These are phyloP conservation scores for Phytopythium cucurbitacearum DNA, from an alignment of 352 stramenopile genomes.

Conservation along the genomic window DNA sequence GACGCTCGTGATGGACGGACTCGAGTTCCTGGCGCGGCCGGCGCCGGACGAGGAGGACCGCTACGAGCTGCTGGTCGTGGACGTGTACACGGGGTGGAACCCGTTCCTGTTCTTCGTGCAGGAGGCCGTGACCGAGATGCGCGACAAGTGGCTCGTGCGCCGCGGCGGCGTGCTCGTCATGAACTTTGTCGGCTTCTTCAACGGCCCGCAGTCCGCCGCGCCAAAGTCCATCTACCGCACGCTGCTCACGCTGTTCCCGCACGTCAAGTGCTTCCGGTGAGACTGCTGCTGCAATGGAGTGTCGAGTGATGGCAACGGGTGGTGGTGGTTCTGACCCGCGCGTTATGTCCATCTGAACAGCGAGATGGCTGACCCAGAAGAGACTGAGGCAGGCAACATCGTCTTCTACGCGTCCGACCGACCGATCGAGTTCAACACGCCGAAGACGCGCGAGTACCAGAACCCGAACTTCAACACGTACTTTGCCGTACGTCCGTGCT, in stretches of 20 bases:
- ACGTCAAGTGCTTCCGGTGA: slow-evolving; percentile 63
- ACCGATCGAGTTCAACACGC: slow-evolving; percentile 59
- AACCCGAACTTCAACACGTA: slow-evolving; percentile 43
- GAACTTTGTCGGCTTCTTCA: slow-evolving; percentile 76
- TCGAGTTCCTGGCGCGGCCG: slow-evolving; percentile 46
- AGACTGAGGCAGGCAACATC: slow-evolving; percentile 52
- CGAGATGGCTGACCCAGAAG: slow-evolving; percentile 40
- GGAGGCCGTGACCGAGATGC: slow-evolving; percentile 47
- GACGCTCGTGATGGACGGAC: slow-evolving; percentile 64
- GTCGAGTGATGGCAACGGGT: background rate
- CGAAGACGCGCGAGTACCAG: slow-evolving; percentile 40
- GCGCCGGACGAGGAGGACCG: slow-evolving; percentile 1
- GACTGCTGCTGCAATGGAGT: background rate
- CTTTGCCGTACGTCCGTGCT: slow-evolving; percentile 36
- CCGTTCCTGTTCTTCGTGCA: slow-evolving; percentile 63
- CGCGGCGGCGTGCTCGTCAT: slow-evolving; percentile 56
- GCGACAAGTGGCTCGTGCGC: slow-evolving; percentile 46
- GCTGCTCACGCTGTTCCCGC: slow-evolving; percentile 52
- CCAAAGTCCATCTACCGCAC: slow-evolving; percentile 71
- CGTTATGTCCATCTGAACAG: slow-evolving; percentile 2
- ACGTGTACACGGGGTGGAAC: slow-evolving; percentile 75
- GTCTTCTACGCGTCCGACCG: slow-evolving; percentile 75
- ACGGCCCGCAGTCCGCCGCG: slow-evolving; percentile 37
- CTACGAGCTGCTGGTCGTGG: slow-evolving; percentile 62
- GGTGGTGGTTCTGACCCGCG: background rate